Percentiles rank a stretch among this genome's conserved stretches.
phyloP scores from a whole-genome alignment of 1,284 basidiomycete species.

The Waitea zeae region DNA sequence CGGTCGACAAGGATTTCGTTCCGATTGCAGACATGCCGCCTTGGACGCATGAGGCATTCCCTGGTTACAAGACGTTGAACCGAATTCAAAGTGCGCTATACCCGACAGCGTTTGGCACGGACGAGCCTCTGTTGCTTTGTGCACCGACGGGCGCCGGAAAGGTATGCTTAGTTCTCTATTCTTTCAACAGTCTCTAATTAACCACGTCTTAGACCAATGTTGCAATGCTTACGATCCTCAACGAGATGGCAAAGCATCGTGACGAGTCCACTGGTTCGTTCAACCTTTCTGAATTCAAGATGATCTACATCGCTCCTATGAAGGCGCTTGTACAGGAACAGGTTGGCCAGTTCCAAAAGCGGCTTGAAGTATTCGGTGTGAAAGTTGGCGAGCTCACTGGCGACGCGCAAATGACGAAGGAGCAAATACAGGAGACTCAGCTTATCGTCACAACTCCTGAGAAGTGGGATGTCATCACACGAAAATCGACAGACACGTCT shows the following conservation, averaged over 20 bases:
- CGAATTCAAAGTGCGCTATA: slow-evolving; percentile 89
- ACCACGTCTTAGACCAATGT: slow-evolving; percentile 71
- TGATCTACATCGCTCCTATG: slow-evolving; percentile 98
- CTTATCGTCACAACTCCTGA: slow-evolving; percentile 99
- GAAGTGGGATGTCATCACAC: slow-evolving; percentile 99
- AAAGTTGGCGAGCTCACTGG: slow-evolving; percentile 93
- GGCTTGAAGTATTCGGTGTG: slow-evolving; percentile 71
- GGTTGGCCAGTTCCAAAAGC: slow-evolving; percentile 84
- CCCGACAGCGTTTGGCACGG: slow-evolving; percentile 86
- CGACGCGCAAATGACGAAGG: slow-evolving; percentile 96
- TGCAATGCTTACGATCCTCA: slow-evolving; percentile 86
- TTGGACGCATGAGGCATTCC: slow-evolving; percentile 83
- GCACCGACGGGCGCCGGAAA: slow-evolving; percentile 99
- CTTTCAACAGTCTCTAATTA: slow-evolving; percentile 4
- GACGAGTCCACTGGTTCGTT: slow-evolving; percentile 75
- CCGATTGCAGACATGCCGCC: slow-evolving; percentile 61
- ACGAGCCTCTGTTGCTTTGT: slow-evolving; percentile 91
- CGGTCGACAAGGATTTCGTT: slow-evolving; percentile 57
- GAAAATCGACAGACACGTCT: slow-evolving; percentile 92
- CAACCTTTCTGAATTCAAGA: slow-evolving; percentile 88
- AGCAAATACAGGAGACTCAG: slow-evolving; percentile 93
- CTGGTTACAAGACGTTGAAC: slow-evolving; percentile 68
- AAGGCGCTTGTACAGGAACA: slow-evolving; percentile 97
- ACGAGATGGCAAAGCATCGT: slow-evolving; percentile 74
- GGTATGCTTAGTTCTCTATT: slow-evolving; percentile 24